Conservation (phyloP, 768 basidiomycete species). For the Suillus subaureus region DNA sequence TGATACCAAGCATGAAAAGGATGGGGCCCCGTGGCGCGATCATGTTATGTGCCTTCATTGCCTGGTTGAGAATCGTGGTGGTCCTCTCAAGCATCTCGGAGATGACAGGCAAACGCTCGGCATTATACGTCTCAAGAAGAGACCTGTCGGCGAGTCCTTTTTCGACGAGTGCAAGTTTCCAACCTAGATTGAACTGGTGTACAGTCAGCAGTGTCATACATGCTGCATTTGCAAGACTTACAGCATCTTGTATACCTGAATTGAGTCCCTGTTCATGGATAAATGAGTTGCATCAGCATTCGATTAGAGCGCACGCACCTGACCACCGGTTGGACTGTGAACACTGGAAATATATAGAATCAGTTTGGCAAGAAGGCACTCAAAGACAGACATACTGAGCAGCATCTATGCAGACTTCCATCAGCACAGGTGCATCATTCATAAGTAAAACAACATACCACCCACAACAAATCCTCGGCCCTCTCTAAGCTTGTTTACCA, state of each 20-base stretch:
- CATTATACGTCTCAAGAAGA: constrained; percentile 27
- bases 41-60: constrained; percentile 6
- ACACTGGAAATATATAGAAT: neutral
- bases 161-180: constrained; percentile 30
- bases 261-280: constrained; percentile 36
- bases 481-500: neutral
- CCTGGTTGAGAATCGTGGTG: constrained; percentile 20
- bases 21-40: constrained; percentile 20
- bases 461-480: neutral
- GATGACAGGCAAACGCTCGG: constrained; percentile 31
- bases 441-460: constrained; percentile 3
- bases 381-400: neutral
- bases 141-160: constrained; percentile 24
- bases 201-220: neutral
- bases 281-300: neutral
- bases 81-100: constrained; percentile 30
- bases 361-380: neutral
- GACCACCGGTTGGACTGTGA: neutral
- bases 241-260: constrained; percentile 40
- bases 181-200: constrained; percentile 23
- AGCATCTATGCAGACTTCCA: neutral
- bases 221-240: constrained; percentile 20
- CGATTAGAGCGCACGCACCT: neutral
- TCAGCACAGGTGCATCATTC: neutral
- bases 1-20: constrained; percentile 34